Percentiles rank a stretch among this genome's conserved stretches.
These are phyloP conservation scores for Pistacia integerrima DNA, from an alignment of 345 rosid species.

Conservation along the genomic window DNA sequence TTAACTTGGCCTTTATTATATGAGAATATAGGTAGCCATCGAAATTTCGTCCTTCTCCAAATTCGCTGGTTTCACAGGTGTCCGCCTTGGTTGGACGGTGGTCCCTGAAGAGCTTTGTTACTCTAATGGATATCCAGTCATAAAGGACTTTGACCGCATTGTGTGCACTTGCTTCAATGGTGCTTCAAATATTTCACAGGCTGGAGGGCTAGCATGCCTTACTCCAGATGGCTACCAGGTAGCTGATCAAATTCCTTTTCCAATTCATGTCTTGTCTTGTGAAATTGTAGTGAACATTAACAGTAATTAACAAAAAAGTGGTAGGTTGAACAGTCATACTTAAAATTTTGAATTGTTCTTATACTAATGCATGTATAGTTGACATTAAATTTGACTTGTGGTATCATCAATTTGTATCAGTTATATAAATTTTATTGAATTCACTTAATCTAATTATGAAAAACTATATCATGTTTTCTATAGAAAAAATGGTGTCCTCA, in stretches of 20 bases:
- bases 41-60: conserved; percentile 88
- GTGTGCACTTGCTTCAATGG: conserved; percentile 86
- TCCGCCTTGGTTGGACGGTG: conserved; percentile 88
- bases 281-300: no score
- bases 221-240: conserved; percentile 64
- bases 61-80: conserved; percentile 89
- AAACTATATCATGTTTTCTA: no score
- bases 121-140: conserved; percentile 67
- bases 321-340: no score
- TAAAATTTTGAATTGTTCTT: no score
- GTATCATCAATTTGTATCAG: no score
- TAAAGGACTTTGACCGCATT: conserved; percentile 69
- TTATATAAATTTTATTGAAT: no score
- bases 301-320: no score
- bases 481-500: no score
- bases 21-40: conserved; percentile 62
- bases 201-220: conserved; percentile 82
- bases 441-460: no score
- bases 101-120: conserved; percentile 73
- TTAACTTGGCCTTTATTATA: neutral
- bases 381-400: neutral
- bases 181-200: conserved; percentile 77
- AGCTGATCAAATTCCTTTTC: neutral
- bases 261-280: neutral
- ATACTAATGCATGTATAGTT: neutral